A percentile compares a stretch with the other conserved stretches of the same genome.
Conservation (phyloP, 225 moss, liverwort and hornwort species). For the Physcomitrium patens region DNA sequence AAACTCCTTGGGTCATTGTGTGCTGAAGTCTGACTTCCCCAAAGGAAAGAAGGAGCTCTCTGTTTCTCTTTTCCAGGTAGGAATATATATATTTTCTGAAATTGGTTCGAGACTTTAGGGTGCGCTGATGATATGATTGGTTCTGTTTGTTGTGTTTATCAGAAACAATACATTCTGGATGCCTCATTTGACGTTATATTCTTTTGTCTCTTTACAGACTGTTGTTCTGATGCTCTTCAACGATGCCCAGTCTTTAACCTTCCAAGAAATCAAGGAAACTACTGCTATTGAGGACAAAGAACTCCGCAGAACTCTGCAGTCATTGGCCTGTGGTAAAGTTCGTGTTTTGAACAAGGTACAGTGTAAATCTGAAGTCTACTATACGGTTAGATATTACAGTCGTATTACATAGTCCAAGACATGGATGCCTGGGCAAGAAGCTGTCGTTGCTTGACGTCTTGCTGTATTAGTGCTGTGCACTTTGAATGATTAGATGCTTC, state of each 20-base stretch:
- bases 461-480: not conserved
- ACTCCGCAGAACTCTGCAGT: constrained; percentile 94
- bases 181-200: not conserved
- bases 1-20: constrained; percentile 96
- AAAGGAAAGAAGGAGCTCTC: constrained; percentile 97
- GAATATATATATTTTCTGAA: not conserved
- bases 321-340: constrained; percentile 97
- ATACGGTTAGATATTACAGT: not conserved
- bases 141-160: constrained; percentile 2
- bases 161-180: constrained; percentile 3
- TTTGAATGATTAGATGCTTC: constrained; percentile 2
- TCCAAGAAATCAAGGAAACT: constrained; percentile 97
- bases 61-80: constrained; percentile 98
- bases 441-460: not conserved
- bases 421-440: not conserved
- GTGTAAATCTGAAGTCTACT: constrained; percentile 18
- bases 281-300: constrained; percentile 98
- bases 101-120: constrained; percentile 1
- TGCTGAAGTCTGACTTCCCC: constrained; percentile 82
- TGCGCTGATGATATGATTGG: not conserved
- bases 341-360: constrained; percentile 89
- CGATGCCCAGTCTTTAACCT: constrained; percentile 89
- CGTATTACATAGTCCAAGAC: not conserved
- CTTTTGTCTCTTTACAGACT: constrained; percentile 59
- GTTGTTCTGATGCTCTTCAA: constrained; percentile 99